Conservation (phyloP, 2,329 filamentous ascomycete genomes). For the Ophiostoma pallidulum region DNA sequence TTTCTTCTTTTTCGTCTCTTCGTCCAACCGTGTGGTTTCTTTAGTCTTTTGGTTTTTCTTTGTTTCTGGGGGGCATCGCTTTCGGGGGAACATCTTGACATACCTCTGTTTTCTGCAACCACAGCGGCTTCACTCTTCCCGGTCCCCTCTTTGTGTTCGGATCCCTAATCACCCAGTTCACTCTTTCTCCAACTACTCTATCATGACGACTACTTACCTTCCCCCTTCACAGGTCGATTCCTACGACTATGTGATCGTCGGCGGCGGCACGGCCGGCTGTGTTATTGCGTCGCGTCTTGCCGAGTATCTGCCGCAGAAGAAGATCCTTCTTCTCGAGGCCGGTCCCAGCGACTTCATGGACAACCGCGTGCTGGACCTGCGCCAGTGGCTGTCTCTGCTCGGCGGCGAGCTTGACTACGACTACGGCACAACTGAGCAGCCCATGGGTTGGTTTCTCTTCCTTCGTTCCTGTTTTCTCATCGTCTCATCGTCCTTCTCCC, state of each 20-base stretch:
- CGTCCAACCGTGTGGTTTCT: too few species aligned
- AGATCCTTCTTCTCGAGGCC: constrained; percentile 74
- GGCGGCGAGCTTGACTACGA: constrained; percentile 87
- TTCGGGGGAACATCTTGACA: too few species aligned
- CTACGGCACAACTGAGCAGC: constrained; percentile 82
- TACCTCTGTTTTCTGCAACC: too few species aligned
- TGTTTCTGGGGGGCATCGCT: too few species aligned
- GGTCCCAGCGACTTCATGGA: constrained; percentile 85
- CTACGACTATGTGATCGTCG: constrained; percentile 80
- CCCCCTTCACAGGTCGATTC: constrained; percentile 52
- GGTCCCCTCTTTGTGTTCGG: too few species aligned
- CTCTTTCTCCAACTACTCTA: too few species aligned
- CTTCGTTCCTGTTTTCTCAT: constrained; percentile 28
- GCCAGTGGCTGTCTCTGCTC: constrained; percentile 76
- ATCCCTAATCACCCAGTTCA: not conserved
- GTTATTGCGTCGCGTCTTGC: constrained; percentile 72
- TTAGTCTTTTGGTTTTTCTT: too few species aligned
- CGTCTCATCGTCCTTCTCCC: not conserved
- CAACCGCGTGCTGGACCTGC: constrained; percentile 74
- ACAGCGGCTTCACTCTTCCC: not conserved
- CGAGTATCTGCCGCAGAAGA: constrained; percentile 67
- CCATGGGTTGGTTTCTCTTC: too few species aligned
- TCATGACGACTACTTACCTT: constrained; percentile 60
- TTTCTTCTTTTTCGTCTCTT: too few species aligned
- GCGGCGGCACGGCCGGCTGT: constrained; percentile 78